Conservation (phyloP, 2,329 filamentous ascomycete genomes). For the Neonectria sp. region DNA sequence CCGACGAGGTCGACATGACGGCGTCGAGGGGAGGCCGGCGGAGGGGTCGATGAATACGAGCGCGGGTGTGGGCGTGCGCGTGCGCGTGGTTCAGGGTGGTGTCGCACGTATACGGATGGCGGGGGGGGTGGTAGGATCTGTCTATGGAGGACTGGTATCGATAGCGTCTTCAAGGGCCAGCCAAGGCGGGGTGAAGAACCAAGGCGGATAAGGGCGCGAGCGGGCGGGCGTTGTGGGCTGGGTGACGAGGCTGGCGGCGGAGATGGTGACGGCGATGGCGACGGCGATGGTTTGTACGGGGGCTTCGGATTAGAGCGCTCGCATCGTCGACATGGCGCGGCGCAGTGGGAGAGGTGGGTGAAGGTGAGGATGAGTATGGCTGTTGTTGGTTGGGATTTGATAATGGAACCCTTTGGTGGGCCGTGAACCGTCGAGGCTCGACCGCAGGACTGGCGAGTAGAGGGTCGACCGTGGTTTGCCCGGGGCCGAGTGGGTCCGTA, state of each 20-base stretch:
- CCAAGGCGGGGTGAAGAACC: conserved; percentile 46
- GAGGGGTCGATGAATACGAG: conserved; percentile 19
- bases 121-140: conserved; percentile 27
- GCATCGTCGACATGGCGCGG: conserved; percentile 31
- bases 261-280: neutral
- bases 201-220: conserved; percentile 29
- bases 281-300: conserved; percentile 11
- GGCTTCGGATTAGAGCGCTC: conserved; percentile 17
- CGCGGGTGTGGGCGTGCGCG: conserved; percentile 32
- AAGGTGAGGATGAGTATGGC: conserved; percentile 22
- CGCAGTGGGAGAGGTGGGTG: conserved; percentile 2
- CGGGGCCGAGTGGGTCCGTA: conserved; percentile 12
- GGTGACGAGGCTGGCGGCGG: neutral
- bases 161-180: conserved; percentile 39
- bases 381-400: conserved; percentile 33
- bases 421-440: neutral
- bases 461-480: conserved; percentile 7
- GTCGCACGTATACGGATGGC: conserved; percentile 13
- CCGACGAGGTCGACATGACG: conserved; percentile 73
- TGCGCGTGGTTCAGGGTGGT: conserved; percentile 7
- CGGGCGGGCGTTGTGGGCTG: conserved; percentile 33
- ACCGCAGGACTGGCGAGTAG: neutral
- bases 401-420: conserved; percentile 31
- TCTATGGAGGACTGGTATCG: conserved; percentile 37
- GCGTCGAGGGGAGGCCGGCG: conserved; percentile 23